Evolutionary conservation across 306 rosid species (phyloP).

Genomic region (Mucuna pruriens): DNA sequence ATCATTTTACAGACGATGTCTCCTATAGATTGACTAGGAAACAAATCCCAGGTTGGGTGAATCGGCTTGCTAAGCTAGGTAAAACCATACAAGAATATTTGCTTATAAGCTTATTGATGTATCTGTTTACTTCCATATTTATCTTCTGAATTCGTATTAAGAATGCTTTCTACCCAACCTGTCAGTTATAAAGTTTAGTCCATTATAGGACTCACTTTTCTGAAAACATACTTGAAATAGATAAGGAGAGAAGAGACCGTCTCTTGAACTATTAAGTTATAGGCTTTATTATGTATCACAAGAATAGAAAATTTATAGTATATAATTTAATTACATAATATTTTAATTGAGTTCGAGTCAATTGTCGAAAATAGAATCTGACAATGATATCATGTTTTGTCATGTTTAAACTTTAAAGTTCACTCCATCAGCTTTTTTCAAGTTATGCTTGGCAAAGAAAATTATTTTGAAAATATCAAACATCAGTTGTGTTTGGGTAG

Average conservation of each 20-base stretch:
- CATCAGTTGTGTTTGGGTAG: constrained; percentile 1
- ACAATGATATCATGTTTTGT: constrained; percentile 10
- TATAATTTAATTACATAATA: background rate
- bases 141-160: constrained; percentile 14
- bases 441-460: constrained; percentile 16
- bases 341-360: constrained; percentile 1
- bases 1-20: constrained; percentile 89
- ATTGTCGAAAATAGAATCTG: background rate
- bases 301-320: background rate
- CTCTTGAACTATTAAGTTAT: background rate
- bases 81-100: constrained; percentile 26
- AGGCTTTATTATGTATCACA: background rate
- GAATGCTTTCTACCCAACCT: constrained; percentile 20
- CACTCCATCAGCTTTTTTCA: constrained; percentile 4
- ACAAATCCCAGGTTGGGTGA: constrained; percentile 92
- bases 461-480: constrained; percentile 5
- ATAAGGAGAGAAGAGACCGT: background rate
- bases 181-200: constrained; percentile 6
- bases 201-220: constrained; percentile 25
- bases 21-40: constrained; percentile 69
- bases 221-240: constrained; percentile 7
- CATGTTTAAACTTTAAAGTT: background rate
- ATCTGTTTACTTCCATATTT: background rate
- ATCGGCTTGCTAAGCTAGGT: constrained; percentile 97
- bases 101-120: background rate